Percentiles rank a stretch among this genome's conserved stretches.
These are phyloP conservation scores for Pharnaceum exiguum DNA, from an alignment of 148 eudicot species.

Conservation along the genomic window DNA sequence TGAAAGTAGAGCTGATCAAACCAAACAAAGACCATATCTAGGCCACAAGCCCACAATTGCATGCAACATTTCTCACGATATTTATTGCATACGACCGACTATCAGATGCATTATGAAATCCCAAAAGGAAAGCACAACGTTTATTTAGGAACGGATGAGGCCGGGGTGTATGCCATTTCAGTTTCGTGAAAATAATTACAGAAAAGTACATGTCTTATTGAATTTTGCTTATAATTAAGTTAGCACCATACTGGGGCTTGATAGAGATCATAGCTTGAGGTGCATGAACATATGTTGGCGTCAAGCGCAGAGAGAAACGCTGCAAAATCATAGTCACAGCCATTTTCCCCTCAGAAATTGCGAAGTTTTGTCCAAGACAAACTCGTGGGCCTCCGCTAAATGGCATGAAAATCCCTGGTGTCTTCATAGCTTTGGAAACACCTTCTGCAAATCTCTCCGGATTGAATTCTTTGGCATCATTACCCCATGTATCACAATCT, in stretches of 20 bases:
- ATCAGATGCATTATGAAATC: no score
- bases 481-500: conserved; percentile 19
- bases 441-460: conserved; percentile 32
- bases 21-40: no score
- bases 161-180: no score
- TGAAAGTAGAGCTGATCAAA: no score
- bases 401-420: conserved; percentile 12
- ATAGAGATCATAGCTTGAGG: conserved; percentile 9
- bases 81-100: no score
- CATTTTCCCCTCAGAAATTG: conserved; percentile 14
- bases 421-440: conserved; percentile 21
- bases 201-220: no score
- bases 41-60: no score
- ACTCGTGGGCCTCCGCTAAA: conserved; percentile 28
- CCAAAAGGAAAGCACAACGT: no score
- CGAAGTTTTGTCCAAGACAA: conserved; percentile 23
- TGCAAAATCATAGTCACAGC: conserved; percentile 3
- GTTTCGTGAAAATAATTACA: no score
- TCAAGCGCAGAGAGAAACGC: conserved; percentile 7
- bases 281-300: conserved; percentile 11
- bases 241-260: conserved; percentile 14
- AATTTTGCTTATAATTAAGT: conserved; percentile 10
- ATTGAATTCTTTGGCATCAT: conserved; percentile 25
- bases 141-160: no score
- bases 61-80: no score